Conservation (phyloP, 208 protist genomes). For the Leptomonas pyrrhocoris region DNA sequence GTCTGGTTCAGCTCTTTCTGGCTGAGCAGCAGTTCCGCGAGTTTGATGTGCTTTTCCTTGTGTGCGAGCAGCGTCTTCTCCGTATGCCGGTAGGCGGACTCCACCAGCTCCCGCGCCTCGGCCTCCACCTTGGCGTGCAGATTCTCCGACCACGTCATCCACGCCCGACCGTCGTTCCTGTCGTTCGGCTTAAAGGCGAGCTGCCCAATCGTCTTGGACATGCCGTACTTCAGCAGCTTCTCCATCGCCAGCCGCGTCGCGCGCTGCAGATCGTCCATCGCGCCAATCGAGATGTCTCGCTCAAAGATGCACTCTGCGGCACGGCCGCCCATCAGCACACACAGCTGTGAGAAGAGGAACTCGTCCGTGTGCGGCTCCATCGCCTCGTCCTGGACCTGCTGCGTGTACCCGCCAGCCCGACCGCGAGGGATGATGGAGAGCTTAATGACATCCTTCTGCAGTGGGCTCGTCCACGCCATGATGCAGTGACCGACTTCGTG, state of each 20-base stretch:
- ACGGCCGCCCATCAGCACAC: constrained; percentile 91
- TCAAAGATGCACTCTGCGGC: constrained; percentile 88
- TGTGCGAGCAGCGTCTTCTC: constrained; percentile 72
- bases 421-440: constrained; percentile 93
- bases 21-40: constrained; percentile 77
- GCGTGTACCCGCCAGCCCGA: constrained; percentile 90
- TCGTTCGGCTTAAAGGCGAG: constrained; percentile 91
- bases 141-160: constrained; percentile 90
- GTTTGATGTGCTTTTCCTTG: constrained; percentile 69
- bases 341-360: constrained; percentile 89
- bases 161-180: constrained; percentile 86
- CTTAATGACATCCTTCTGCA: constrained; percentile 93
- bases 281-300: constrained; percentile 89
- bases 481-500: constrained; percentile 98
- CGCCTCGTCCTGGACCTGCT: constrained; percentile 91
- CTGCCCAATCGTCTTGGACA: constrained; percentile 85
- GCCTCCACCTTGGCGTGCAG: constrained; percentile 87
- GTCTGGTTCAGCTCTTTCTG: constrained; percentile 87
- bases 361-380: constrained; percentile 87
- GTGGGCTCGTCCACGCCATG: constrained; percentile 89
- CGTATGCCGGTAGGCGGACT: constrained; percentile 69
- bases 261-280: constrained; percentile 92
- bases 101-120: constrained; percentile 77
- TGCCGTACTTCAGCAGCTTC: constrained; percentile 88
- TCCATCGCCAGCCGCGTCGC: constrained; percentile 89